Base-by-base conservation (phyloP, 1,284 basidiomycete genomes). In the Leccinum subfulvum region DNA sequence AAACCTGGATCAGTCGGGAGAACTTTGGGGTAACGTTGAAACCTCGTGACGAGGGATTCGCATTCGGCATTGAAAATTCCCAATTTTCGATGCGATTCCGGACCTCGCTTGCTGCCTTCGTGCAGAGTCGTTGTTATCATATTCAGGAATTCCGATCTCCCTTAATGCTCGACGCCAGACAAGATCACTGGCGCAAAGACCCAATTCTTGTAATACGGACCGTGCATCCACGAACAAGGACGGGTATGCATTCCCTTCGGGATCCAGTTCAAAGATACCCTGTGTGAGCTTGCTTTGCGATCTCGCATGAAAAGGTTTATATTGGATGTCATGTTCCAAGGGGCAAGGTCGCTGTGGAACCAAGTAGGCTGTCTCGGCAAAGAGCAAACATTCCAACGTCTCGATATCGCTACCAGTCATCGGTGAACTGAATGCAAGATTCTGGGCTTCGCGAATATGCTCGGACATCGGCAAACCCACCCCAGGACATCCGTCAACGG, bases 1-100 rank as follows among this genome's bases (percentile, higher is more conserved):
- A 75, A 54, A 85, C 72, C 60, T 89, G 80, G 4, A 88, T 75
- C 16, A 92, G 70, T 66, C 79, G 82, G 37, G 80, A 69, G 61
- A 90, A 84, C 65, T 92, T 91, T 1, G 84, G 82, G 0, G 84
- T 83, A 18, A 89, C 80, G 66, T 91, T 91, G 70, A 84, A 85
- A 6, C 80, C 78, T 58, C 75, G 73, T 3, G 87, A 87, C 23
- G 75, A 77, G 1, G 78, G 66, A 66, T 86, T 81, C 13, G 82
- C 68, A 65, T 86, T 86, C 7, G 88, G 87, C 78, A 85, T 82
- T 3, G 80, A 76, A 68, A 84, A 88, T 13, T 78, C 72, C 84
- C 84, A 87, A 64, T 85, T 82, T 68, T 80, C 81, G 41, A 88
- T 75, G 30, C 81, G 70, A 44, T 80, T 72, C 54, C 71, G 76